Conservation (phyloP, 805 yeast genomes). For the Blastobotrys americana region DNA sequence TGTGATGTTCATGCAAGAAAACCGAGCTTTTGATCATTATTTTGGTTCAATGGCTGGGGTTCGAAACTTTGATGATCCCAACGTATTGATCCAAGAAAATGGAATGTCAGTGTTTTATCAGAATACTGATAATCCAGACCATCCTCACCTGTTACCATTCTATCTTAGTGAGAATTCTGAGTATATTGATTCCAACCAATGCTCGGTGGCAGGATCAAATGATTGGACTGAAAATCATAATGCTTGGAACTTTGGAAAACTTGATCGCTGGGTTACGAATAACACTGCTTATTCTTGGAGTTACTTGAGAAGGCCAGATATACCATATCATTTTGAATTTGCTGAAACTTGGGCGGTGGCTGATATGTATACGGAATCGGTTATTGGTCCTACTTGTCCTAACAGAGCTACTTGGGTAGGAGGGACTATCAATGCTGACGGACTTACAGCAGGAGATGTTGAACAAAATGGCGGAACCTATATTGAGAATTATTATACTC, state of each 20-base stretch:
- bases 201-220: constrained; percentile 23
- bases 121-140: constrained; percentile 13
- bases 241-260: constrained; percentile 22
- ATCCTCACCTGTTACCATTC: constrained; percentile 20
- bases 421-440: constrained; percentile 18
- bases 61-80: constrained; percentile 26
- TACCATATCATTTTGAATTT: constrained; percentile 22
- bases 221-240: constrained; percentile 24
- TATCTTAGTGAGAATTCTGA: constrained; percentile 16
- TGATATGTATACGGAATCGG: constrained; percentile 25
- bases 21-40: constrained; percentile 25
- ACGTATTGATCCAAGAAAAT: constrained; percentile 12
- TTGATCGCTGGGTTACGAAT: constrained; percentile 23
- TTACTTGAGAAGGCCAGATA: constrained; percentile 17
- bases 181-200: constrained; percentile 20
- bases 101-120: constrained; percentile 18
- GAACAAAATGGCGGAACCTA: constrained; percentile 20
- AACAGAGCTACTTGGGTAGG: constrained; percentile 24
- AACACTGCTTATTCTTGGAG: constrained; percentile 24
- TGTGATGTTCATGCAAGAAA: constrained; percentile 25
- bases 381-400: constrained; percentile 25
- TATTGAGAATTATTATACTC: constrained; percentile 21
- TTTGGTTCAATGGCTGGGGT: constrained; percentile 26
- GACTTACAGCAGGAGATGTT: constrained; percentile 15
- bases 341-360: constrained; percentile 24